A percentile compares a stretch with the other conserved stretches of the same genome.
These are phyloP conservation scores for Hyaloperonospora arabidopsidis DNA, from an alignment of 352 stramenopile species.

Conservation along the genomic window DNA sequence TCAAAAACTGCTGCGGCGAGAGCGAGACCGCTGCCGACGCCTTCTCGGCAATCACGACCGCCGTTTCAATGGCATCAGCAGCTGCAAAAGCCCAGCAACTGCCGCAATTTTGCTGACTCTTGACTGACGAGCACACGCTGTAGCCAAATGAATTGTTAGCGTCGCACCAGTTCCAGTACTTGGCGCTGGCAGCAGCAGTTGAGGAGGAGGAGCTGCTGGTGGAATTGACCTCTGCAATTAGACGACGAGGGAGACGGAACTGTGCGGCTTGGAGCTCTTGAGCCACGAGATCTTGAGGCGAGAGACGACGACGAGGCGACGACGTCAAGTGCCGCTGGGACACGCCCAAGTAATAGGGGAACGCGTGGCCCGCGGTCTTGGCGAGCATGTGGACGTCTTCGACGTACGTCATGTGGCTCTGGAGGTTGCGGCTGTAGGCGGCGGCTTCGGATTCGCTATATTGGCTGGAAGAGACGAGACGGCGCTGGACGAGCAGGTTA, in stretches of 20 bases:
- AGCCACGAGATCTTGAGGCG: slow-evolving; percentile 52
- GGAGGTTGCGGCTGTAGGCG: slow-evolving; percentile 38
- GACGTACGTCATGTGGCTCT: slow-evolving; percentile 71
- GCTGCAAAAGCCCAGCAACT: slow-evolving; percentile 78
- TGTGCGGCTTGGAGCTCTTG: slow-evolving; percentile 38
- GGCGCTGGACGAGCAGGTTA: slow-evolving; percentile 40
- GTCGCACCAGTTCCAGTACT: slow-evolving; percentile 67
- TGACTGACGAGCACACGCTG: slow-evolving; percentile 67
- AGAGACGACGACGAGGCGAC: slow-evolving; percentile 25
- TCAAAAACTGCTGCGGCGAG: slow-evolving; percentile 72
- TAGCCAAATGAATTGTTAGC: slow-evolving; percentile 51
- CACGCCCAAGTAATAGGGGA: slow-evolving; percentile 65
- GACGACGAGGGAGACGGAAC: slow-evolving; percentile 13
- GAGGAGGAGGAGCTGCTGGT: slow-evolving; percentile 6
- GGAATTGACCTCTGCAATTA: slow-evolving; percentile 17
- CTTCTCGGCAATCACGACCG: slow-evolving; percentile 57
- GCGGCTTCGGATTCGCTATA: too few relatives aligned
- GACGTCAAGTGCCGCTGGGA: slow-evolving; percentile 56
- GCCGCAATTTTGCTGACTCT: slow-evolving; percentile 77
- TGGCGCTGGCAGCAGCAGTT: slow-evolving; percentile 16
- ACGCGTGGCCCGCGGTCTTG: slow-evolving; percentile 42
- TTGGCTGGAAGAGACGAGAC: slow-evolving; percentile 20
- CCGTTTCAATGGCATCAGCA: slow-evolving; percentile 70
- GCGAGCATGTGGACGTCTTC: slow-evolving; percentile 63
- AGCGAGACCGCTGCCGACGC: slow-evolving; percentile 50